These are phyloP conservation scores for Phaseolus coccineus DNA, from an alignment of 331 rosid species.

Conservation along the genomic window DNA sequence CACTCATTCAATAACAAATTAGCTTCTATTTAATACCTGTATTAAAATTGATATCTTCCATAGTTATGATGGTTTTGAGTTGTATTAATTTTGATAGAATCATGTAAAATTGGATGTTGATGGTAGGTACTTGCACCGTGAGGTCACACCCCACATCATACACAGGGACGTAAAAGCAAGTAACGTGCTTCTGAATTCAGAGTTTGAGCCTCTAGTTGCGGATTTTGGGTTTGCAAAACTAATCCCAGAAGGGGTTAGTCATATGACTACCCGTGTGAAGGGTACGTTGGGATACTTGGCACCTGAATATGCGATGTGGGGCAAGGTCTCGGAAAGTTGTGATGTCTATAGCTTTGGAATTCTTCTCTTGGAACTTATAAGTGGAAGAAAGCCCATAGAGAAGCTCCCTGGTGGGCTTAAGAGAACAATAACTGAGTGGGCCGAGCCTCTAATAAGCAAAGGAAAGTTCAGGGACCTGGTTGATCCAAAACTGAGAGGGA, in stretches of 20 bases:
- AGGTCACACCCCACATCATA: constrained; percentile 85
- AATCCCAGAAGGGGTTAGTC: constrained; percentile 94
- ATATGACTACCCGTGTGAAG: constrained; percentile 89
- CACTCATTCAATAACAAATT: background rate
- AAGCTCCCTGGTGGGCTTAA: constrained; percentile 80
- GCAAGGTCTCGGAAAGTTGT: constrained; percentile 90
- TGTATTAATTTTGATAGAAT: too few relatives aligned
- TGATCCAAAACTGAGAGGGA: constrained; percentile 75
- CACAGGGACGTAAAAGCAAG: constrained; percentile 93
- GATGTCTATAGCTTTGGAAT: constrained; percentile 90
- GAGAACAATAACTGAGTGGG: constrained; percentile 88
- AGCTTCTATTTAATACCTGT: too few relatives aligned
- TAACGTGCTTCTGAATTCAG: constrained; percentile 76
- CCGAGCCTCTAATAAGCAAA: constrained; percentile 63
- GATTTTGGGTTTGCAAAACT: constrained; percentile 98
- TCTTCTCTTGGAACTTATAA: constrained; percentile 77
- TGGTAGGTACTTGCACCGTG: constrained; percentile 84
- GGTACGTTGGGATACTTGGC: constrained; percentile 93
- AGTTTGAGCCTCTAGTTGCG: constrained; percentile 81
- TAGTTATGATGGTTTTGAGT: too few relatives aligned
- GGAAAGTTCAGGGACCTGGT: constrained; percentile 66
- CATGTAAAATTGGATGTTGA: background rate
- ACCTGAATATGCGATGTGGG: constrained; percentile 98
- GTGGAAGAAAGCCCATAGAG: constrained; percentile 88
- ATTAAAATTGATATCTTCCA: too few relatives aligned